These are phyloP conservation scores for Saccharomycopsis malanga DNA, from an alignment of 805 yeast species.

Conservation along the genomic window DNA sequence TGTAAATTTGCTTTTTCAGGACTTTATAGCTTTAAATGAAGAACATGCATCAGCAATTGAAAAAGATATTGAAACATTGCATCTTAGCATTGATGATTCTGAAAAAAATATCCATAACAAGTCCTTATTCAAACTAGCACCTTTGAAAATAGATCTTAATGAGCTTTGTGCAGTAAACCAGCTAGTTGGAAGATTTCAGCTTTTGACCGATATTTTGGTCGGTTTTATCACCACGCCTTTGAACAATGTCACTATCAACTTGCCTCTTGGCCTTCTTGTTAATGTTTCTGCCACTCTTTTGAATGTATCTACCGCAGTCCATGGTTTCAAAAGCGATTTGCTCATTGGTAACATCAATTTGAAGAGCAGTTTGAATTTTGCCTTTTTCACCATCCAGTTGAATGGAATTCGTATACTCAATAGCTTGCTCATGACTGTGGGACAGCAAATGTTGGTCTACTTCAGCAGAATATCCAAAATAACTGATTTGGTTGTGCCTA, in stretches of 20 bases:
- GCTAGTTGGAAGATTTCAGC: slow-evolving; percentile 44
- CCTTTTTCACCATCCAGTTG: slow-evolving; percentile 40
- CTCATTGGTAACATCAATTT: slow-evolving; percentile 40
- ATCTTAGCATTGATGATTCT: slow-evolving; percentile 5
- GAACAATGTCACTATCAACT: slow-evolving; percentile 33
- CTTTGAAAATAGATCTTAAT: slow-evolving; percentile 53
- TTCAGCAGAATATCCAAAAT: slow-evolving; percentile 16
- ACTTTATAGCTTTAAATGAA: slow-evolving; percentile 54
- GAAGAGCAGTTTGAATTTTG: slow-evolving; percentile 36
- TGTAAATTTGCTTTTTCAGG: slow-evolving; percentile 44
- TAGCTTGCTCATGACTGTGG: slow-evolving; percentile 25
- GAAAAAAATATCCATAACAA: slow-evolving; percentile 21
- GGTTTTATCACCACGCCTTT: slow-evolving; percentile 40
- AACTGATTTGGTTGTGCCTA: slow-evolving; percentile 24
- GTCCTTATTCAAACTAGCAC: slow-evolving; percentile 31
- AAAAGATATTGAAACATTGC: slow-evolving; percentile 18
- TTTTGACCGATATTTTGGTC: slow-evolving; percentile 39
- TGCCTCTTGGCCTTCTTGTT: slow-evolving; percentile 49
- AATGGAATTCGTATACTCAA: slow-evolving; percentile 39
- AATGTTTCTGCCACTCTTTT: slow-evolving; percentile 46
- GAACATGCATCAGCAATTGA: slow-evolving; percentile 20
- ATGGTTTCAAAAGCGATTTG: slow-evolving; percentile 48
- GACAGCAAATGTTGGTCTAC: slow-evolving; percentile 28
- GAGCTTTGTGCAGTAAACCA: slow-evolving; percentile 44
- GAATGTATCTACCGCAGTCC: slow-evolving; percentile 47